Percentiles rank a stretch among this genome's conserved stretches.
These are phyloP conservation scores for Tetradesmus obliquus DNA, from an alignment of 139 green algal species.

Conservation along the genomic window DNA sequence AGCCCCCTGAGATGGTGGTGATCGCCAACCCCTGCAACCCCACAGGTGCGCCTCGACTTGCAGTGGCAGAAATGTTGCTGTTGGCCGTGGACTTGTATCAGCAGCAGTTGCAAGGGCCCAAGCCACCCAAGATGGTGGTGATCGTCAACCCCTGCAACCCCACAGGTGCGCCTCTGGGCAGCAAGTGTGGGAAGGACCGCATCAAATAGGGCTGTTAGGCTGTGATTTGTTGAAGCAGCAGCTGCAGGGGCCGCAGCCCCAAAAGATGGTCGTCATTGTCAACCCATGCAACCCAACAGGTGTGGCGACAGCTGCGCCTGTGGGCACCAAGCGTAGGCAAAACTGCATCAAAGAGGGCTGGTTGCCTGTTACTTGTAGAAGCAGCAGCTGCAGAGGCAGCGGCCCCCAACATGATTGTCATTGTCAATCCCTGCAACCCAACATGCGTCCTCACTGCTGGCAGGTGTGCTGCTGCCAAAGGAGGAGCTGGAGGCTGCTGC, in stretches of 20 bases:
- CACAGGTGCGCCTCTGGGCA: conserved; percentile 62
- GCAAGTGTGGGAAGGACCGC: neutral
- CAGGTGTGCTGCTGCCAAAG: conserved; percentile 79
- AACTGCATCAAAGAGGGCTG: too few species aligned
- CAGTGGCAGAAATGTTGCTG: too few species aligned
- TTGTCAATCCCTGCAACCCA: conserved; percentile 87
- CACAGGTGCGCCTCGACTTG: conserved; percentile 75
- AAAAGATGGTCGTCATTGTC: conserved; percentile 66
- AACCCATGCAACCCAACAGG: conserved; percentile 93
- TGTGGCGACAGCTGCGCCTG: conserved; percentile 41
- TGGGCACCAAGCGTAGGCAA: too few species aligned
- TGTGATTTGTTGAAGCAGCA: too few species aligned
- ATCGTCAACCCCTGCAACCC: conserved; percentile 87
- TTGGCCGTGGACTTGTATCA: too few species aligned
- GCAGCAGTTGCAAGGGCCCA: conserved; percentile 52
- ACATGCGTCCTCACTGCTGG: too few species aligned
- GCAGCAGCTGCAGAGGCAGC: conserved; percentile 53
- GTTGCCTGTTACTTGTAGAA: too few species aligned
- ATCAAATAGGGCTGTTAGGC: neutral
- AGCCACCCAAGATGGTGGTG: conserved; percentile 69
- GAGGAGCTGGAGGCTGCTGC: conserved; percentile 74
- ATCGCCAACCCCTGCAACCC: conserved; percentile 87
- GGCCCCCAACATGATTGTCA: conserved; percentile 67
- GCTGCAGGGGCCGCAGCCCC: conserved; percentile 53
- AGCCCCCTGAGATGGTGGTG: conserved; percentile 69